Percentiles rank a stretch among this genome's conserved stretches.
Evolutionary conservation across 371 early-diverging fungal genomes (phyloP).

Genomic region (Apophysomyces variabilis): DNA sequence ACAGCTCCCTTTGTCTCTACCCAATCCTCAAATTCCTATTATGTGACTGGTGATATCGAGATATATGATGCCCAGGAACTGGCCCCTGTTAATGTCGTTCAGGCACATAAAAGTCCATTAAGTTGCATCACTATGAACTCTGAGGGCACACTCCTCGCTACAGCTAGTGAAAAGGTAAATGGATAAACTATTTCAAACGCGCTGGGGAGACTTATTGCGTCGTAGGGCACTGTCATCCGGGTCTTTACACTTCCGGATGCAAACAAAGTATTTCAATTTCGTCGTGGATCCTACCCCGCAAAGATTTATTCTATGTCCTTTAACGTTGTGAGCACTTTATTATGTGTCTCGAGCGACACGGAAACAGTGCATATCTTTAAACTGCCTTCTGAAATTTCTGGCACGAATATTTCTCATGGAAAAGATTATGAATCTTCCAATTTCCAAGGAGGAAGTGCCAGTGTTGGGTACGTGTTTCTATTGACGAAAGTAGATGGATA

Average conservation of each 20-base stretch:
- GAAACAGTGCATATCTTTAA: slow-evolving; percentile 98
- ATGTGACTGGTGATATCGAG: slow-evolving; percentile 80
- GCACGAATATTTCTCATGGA: slow-evolving; percentile 9
- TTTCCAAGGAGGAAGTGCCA: slow-evolving; percentile 13
- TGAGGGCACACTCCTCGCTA: slow-evolving; percentile 93
- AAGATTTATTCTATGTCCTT: slow-evolving; percentile 92
- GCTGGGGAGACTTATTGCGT: neutral
- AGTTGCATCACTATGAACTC: slow-evolving; percentile 84
- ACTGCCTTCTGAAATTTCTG: slow-evolving; percentile 36
- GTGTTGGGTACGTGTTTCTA: slow-evolving; percentile 25
- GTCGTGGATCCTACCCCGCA: slow-evolving; percentile 92
- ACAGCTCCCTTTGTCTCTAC: slow-evolving; percentile 49
- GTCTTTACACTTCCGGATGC: slow-evolving; percentile 91
- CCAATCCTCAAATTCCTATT: slow-evolving; percentile 30
- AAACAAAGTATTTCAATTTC: slow-evolving; percentile 91
- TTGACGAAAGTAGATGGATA: neutral
- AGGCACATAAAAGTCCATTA: slow-evolving; percentile 92
- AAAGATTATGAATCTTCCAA: slow-evolving; percentile 14
- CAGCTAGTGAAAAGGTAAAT: slow-evolving; percentile 90
- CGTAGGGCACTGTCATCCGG: slow-evolving; percentile 93
- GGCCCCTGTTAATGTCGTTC: slow-evolving; percentile 88
- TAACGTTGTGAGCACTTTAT: slow-evolving; percentile 76
- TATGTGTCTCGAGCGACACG: slow-evolving; percentile 90
- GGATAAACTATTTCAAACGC: too few species aligned
- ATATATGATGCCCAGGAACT: slow-evolving; percentile 87